These are phyloP conservation scores for Kodamaea nitidulidarum DNA, from an alignment of 805 yeast species.

Conservation along the genomic window DNA sequence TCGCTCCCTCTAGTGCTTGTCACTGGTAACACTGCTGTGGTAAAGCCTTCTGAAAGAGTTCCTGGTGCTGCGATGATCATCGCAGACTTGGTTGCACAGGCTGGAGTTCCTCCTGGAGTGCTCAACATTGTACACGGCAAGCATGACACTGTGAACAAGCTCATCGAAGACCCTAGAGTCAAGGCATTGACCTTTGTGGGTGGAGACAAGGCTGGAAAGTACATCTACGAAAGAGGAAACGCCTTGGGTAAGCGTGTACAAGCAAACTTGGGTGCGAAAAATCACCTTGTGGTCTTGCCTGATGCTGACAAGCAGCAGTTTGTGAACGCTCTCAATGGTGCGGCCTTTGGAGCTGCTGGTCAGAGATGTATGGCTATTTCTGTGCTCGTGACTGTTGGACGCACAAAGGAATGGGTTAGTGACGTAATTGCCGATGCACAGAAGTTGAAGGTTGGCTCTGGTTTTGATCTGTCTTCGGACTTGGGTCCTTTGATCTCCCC, in stretches of 20 bases:
- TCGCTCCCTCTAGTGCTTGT: slow-evolving; percentile 58
- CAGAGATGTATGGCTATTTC: slow-evolving; percentile 82
- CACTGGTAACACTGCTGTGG: slow-evolving; percentile 67
- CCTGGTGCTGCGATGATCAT: slow-evolving; percentile 79
- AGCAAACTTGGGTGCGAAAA: slow-evolving; percentile 76
- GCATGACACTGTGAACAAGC: slow-evolving; percentile 66
- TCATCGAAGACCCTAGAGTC: slow-evolving; percentile 68
- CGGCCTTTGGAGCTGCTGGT: slow-evolving; percentile 83
- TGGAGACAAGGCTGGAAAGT: slow-evolving; percentile 73
- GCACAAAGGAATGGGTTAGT: slow-evolving; percentile 56
- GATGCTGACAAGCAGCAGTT: slow-evolving; percentile 66
- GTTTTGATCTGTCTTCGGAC: slow-evolving; percentile 59
- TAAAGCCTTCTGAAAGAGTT: slow-evolving; percentile 65
- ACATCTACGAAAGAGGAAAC: slow-evolving; percentile 63
- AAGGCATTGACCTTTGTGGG: slow-evolving; percentile 79
- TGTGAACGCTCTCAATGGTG: slow-evolving; percentile 63
- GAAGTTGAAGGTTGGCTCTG: slow-evolving; percentile 56
- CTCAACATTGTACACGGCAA: slow-evolving; percentile 71
- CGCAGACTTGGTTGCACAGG: slow-evolving; percentile 66
- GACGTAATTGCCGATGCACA: slow-evolving; percentile 59
- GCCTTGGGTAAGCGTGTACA: slow-evolving; percentile 71
- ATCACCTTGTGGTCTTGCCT: slow-evolving; percentile 69
- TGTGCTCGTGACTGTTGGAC: slow-evolving; percentile 68
- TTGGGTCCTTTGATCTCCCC: slow-evolving; percentile 74
- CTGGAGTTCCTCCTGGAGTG: slow-evolving; percentile 74